phyloP scores from a whole-genome alignment of 306 rosid species.

The Lathyrus tuberosus region DNA sequence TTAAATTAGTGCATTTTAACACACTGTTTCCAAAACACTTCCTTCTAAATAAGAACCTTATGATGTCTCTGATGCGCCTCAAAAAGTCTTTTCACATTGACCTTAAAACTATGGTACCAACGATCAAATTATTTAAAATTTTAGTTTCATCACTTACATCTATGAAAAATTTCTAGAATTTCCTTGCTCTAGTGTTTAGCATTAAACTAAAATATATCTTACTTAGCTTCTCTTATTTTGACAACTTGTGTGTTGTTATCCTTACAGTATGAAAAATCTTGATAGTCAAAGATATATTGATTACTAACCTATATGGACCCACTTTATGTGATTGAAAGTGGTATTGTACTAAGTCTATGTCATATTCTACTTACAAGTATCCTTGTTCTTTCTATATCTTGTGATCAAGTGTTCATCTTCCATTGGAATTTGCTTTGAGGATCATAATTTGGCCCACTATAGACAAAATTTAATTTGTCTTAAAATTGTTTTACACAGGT shows the following conservation, averaged over 20 bases:
- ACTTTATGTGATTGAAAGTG: slow-evolving; percentile 37
- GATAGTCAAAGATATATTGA: slow-evolving; percentile 39
- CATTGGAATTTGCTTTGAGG: slow-evolving; percentile 6
- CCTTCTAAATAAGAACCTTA: too few relatives aligned
- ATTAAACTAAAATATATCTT: neutral
- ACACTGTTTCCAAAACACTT: too few relatives aligned
- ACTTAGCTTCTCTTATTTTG: neutral
- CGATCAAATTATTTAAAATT: too few relatives aligned
- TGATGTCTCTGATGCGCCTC: too few relatives aligned
- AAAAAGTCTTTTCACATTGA: too few relatives aligned
- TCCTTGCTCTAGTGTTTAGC: neutral
- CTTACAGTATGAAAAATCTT: slow-evolving; percentile 12
- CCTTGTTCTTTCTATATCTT: slow-evolving; percentile 43
- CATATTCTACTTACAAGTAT: slow-evolving; percentile 42
- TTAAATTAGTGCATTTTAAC: too few relatives aligned
- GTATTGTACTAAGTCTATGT: slow-evolving; percentile 20
- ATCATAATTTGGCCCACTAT: neutral
- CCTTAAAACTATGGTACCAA: too few relatives aligned
- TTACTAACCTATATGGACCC: slow-evolving; percentile 34
- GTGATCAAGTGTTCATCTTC: neutral
- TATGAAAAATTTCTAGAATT: neutral
- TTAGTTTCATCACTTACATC: too few relatives aligned
- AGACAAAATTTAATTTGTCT: neutral
- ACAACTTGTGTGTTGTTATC: slow-evolving; percentile 16
- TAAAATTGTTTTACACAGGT: neutral